These are phyloP conservation scores for Calycina herbarum DNA, from an alignment of 2,329 filamentous ascomycete genomes.

Conservation along the genomic window DNA sequence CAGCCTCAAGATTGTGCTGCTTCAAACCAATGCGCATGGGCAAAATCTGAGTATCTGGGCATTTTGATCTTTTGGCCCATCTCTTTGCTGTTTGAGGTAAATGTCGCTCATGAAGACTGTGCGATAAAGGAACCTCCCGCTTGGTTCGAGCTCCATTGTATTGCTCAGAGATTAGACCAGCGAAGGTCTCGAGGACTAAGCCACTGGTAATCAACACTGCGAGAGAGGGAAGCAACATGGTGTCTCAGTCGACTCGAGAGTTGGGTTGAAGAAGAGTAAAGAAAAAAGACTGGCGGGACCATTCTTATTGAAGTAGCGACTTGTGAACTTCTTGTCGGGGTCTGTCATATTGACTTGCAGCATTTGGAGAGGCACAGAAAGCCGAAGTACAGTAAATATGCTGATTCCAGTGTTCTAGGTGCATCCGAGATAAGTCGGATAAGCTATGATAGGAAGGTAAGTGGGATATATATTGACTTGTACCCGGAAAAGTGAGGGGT, in stretches of 20 bases:
- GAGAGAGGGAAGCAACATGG: conserved; percentile 27
- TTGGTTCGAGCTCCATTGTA: conserved; percentile 17
- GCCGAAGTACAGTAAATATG: conserved; percentile 1
- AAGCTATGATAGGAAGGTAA: conserved; percentile 12
- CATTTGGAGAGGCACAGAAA: not conserved
- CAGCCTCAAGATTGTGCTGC: conserved; percentile 47
- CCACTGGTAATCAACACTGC: conserved; percentile 22
- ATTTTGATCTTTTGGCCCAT: conserved; percentile 28
- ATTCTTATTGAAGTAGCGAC: not conserved
- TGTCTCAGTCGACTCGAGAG: conserved; percentile 3
- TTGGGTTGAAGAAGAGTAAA: not conserved
- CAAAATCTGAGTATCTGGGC: conserved; percentile 31
- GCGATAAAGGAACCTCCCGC: conserved; percentile 25
- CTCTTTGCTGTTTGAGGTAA: conserved; percentile 22
- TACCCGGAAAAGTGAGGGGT: conserved; percentile 3
- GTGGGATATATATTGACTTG: not conserved
- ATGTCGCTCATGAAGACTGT: conserved; percentile 30
- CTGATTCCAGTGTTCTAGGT: not conserved
- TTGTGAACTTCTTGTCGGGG: not conserved
- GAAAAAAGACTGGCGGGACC: not conserved
- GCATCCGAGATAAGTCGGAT: conserved; percentile 4
- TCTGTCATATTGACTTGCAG: not conserved
- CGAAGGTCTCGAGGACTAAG: conserved; percentile 22
- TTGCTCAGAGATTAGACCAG: conserved; percentile 20
- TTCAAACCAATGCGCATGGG: conserved; percentile 48